Percentiles rank a stretch among this genome's conserved stretches.
These are phyloP conservation scores for Sporothrix luriei DNA, from an alignment of 2,329 filamentous ascomycete genomes.

Conservation along the genomic window DNA sequence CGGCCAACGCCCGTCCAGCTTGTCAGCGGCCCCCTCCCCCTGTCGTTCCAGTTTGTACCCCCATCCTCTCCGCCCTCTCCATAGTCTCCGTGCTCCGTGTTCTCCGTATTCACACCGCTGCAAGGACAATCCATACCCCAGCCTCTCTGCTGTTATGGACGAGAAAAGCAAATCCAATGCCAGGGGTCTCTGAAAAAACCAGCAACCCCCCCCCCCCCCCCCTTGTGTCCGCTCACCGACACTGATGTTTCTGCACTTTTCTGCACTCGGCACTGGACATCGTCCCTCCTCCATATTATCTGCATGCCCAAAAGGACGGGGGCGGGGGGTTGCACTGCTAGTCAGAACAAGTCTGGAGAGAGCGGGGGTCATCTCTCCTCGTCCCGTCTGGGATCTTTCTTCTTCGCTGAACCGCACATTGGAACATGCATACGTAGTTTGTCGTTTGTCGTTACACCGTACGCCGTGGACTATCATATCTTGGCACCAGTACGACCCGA, in stretches of 20 bases:
- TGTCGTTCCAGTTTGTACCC: not conserved
- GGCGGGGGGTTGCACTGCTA: not conserved
- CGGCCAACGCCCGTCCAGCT: not conserved
- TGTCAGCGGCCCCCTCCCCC: not conserved
- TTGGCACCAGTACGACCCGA: no score
- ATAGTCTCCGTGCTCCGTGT: not conserved
- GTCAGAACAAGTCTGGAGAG: not conserved
- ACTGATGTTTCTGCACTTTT: not conserved
- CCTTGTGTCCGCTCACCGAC: not conserved
- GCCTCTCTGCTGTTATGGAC: no score
- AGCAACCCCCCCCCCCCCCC: not conserved
- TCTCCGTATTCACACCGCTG: conserved; percentile 2
- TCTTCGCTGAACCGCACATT: no score
- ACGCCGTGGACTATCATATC: no score
- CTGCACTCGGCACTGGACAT: not conserved
- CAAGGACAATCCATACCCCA: not conserved
- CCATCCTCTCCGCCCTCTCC: not conserved
- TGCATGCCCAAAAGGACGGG: not conserved
- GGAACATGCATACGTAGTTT: no score
- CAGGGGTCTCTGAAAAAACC: not conserved
- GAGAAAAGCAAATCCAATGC: not conserved
- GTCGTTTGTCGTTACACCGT: no score
- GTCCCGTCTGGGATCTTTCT: not conserved
- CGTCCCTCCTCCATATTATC: not conserved
- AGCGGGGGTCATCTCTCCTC: not conserved